Percentiles rank a stretch among this genome's conserved stretches.
phyloP scores from a whole-genome alignment of 345 rosid species.

The Alliaria petiolata region DNA sequence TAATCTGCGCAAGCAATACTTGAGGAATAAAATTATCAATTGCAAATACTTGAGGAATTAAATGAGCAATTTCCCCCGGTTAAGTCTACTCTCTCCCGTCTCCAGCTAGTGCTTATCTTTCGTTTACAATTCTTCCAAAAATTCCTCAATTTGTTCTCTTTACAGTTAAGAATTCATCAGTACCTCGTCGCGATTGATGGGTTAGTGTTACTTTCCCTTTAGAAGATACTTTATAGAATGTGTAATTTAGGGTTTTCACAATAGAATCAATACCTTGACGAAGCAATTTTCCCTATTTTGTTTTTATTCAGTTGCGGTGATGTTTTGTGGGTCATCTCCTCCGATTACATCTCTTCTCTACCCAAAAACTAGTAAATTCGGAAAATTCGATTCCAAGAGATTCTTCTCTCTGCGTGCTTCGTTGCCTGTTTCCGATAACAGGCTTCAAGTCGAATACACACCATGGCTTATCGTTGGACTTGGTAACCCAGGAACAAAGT shows the following conservation, averaged over 20 bases:
- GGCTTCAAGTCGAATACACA: constrained; percentile 21
- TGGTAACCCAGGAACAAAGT: constrained; percentile 85
- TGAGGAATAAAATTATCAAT: too few species aligned
- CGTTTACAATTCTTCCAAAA: too few species aligned
- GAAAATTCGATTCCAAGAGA: not conserved
- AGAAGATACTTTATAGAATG: not conserved
- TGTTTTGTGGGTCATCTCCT: constrained; percentile 17
- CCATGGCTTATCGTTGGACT: constrained; percentile 90
- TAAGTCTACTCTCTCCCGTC: too few species aligned
- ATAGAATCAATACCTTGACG: not conserved
- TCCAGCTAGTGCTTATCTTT: too few species aligned
- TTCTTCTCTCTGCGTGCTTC: constrained; percentile 15
- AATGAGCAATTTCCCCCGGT: too few species aligned
- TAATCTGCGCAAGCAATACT: too few species aligned
- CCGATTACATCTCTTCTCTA: not conserved
- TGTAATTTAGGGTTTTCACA: not conserved
- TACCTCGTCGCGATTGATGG: not conserved
- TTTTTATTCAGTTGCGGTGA: not conserved
- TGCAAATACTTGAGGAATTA: too few species aligned
- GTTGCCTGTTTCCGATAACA: constrained; percentile 8
- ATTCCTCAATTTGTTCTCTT: not conserved
- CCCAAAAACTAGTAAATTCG: constrained; percentile 2
- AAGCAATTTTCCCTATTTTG: not conserved
- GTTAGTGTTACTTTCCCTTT: not conserved
- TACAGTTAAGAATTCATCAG: not conserved